Percentiles rank a stretch among this genome's conserved stretches.
phyloP scores from a whole-genome alignment of 2,329 filamentous ascomycete species.

The Aspergillus viridinutans region DNA sequence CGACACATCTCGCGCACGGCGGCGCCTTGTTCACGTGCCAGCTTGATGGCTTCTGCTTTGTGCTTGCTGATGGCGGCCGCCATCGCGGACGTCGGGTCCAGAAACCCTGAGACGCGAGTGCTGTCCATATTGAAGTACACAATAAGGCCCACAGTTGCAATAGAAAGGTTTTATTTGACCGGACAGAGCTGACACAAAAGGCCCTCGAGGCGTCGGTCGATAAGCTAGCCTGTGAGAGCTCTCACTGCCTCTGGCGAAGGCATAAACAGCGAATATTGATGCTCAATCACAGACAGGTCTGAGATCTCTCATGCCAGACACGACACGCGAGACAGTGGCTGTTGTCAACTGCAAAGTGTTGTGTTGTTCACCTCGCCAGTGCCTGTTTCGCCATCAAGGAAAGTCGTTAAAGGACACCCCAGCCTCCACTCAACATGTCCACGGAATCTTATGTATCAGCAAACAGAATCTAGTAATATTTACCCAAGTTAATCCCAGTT shows the following conservation, averaged over 20 bases:
- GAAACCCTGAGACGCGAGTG: constrained; percentile 28
- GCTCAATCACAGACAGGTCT: neutral
- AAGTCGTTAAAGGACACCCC: neutral
- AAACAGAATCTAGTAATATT: neutral
- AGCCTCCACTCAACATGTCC: neutral
- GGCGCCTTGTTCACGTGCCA: constrained; percentile 43
- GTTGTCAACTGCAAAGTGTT: neutral
- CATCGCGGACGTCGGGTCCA: constrained; percentile 42
- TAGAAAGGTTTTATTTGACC: neutral
- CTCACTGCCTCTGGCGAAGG: neutral
- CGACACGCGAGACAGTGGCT: neutral
- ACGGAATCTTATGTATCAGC: no score
- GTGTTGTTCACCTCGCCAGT: neutral
- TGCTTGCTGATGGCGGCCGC: constrained; percentile 43
- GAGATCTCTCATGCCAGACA: neutral
- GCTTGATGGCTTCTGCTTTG: constrained; percentile 45
- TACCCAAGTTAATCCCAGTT: neutral
- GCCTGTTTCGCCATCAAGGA: neutral
- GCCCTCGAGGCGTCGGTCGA: neutral
- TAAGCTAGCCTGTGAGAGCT: neutral
- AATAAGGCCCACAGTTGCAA: neutral
- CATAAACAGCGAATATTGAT: neutral
- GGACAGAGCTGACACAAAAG: neutral
- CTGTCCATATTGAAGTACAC: constrained; percentile 14
- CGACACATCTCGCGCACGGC: constrained; percentile 46